Conservation (phyloP, 192 early-diverging fungal genomes). For the Coemansia sp. region DNA sequence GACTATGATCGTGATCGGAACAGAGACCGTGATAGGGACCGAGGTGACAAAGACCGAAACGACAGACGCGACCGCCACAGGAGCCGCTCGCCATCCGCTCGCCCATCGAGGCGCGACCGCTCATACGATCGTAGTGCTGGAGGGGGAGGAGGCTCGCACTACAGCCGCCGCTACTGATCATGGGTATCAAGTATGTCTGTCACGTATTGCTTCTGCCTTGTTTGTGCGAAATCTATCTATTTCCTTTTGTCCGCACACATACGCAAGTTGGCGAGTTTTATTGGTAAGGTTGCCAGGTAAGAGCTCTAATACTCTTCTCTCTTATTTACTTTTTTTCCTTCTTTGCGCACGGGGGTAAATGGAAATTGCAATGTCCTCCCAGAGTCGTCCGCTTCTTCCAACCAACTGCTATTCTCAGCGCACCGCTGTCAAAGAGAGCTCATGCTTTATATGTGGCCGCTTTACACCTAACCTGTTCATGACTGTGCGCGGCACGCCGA, state of each 20-base stretch:
- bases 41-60: slow-evolving; percentile 12
- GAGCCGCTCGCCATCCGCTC: slow-evolving; percentile 46
- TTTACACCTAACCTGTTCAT: slow-evolving; percentile 17
- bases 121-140: slow-evolving; percentile 28
- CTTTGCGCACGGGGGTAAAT: too few relatives aligned
- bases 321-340: neutral
- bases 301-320: neutral
- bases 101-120: slow-evolving; percentile 38
- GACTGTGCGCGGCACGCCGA: slow-evolving; percentile 8
- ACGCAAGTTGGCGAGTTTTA: neutral
- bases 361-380: slow-evolving; percentile 17
- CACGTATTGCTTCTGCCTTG: slow-evolving; percentile 2
- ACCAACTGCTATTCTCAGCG: slow-evolving; percentile 26
- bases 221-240: too few relatives aligned
- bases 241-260: neutral
- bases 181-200: neutral
- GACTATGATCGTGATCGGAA: neutral
- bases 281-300: neutral
- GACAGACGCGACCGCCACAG: slow-evolving; percentile 12
- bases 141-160: slow-evolving; percentile 14
- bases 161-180: slow-evolving; percentile 29
- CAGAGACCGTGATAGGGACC: slow-evolving; percentile 14
- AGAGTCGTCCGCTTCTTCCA: slow-evolving; percentile 13
- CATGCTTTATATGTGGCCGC: slow-evolving; percentile 26
- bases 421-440: slow-evolving; percentile 18